Base-by-base conservation (phyloP, 1,284 basidiomycete genomes). In the Somion occarium region DNA sequence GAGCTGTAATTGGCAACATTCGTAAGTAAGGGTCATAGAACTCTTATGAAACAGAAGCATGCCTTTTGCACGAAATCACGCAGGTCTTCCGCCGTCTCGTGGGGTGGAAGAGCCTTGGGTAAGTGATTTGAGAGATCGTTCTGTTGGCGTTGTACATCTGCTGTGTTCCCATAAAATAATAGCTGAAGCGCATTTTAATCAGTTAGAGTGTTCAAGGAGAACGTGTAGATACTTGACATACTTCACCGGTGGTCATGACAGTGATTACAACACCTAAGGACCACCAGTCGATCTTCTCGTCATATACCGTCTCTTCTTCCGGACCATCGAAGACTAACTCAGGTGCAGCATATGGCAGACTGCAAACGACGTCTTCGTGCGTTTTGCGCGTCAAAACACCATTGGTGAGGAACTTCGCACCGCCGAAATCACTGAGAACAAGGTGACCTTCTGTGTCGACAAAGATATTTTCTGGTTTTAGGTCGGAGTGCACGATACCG, bases 401-500 rank as follows among this genome's bases (percentile, higher is more conserved):
- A 1, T 46, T 22, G 3, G n/a, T 4, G 15, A 62, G 50, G 39
- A 64, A 59, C 49, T 52, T 57, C 3, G 59, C 56, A 1, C 59
- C 59, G 62, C 85, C 84, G 65, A 83, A 83, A 62, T 85, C 83
- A 19, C 80, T 79, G 46, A 86, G 70, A 54, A 82, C 79, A 3
- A 80, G 82, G 58, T 86, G 82, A 0, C 83, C 83, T 38, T 73
- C 69, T 55, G 78, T 77, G 65, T 82, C 79, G n/a, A 87, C 67
- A 5, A 87, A 68, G 48, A 85, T 76, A 59, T 85, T 85, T 59
- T 80, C 80, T 1, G 83, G 83, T 64, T 85, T 85, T 48, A 87
- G 61, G 61, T 84, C 82, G 25, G 78, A 77, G 59, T 62, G 65
- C 0, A 67, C 58, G 51, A 64, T 61, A 1, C 57, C 60, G 4